Evolutionary conservation across 2,329 filamentous ascomycete species (phyloP).

Genomic region (Leptographium galeiforme): DNA sequence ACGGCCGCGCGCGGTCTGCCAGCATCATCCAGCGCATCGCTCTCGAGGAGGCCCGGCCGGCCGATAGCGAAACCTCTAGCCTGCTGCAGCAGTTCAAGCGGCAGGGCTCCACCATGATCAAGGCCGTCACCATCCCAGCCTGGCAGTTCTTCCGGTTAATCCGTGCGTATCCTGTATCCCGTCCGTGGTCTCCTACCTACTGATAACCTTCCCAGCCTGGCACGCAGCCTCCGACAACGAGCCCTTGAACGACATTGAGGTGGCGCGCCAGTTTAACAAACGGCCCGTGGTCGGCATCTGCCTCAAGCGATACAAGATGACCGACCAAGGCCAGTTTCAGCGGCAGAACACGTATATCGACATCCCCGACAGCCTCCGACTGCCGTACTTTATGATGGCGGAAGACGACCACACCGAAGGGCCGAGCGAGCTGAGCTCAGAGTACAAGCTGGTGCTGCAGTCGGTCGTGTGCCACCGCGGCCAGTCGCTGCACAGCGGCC

Average conservation of each 20-base stretch:
- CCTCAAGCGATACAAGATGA: slow-evolving; percentile 77
- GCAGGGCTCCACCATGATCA: slow-evolving; percentile 41
- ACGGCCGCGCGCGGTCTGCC: slow-evolving; percentile 32
- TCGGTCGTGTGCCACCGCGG: slow-evolving; percentile 89
- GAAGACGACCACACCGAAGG: slow-evolving; percentile 54
- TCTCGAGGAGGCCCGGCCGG: slow-evolving; percentile 33
- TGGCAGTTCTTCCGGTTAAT: slow-evolving; percentile 96
- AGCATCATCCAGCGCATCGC: slow-evolving; percentile 50
- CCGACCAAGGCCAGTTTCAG: slow-evolving; percentile 51
- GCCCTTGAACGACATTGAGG: slow-evolving; percentile 57
- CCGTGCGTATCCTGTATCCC: slow-evolving; percentile 38
- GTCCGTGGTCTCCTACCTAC: neutral
- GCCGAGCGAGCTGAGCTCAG: slow-evolving; percentile 57
- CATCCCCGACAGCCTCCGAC: slow-evolving; percentile 65
- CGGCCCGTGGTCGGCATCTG: slow-evolving; percentile 85
- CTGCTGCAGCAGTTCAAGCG: slow-evolving; percentile 29
- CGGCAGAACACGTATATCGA: slow-evolving; percentile 76
- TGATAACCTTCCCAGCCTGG: slow-evolving; percentile 48
- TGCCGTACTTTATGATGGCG: slow-evolving; percentile 76
- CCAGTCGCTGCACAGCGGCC: slow-evolving; percentile 71
- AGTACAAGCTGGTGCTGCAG: slow-evolving; percentile 86
- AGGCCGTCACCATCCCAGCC: slow-evolving; percentile 86
- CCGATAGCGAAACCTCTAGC: slow-evolving; percentile 26
- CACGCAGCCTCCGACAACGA: slow-evolving; percentile 49
- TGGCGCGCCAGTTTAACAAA: slow-evolving; percentile 76